phyloP scores from a whole-genome alignment of 1,284 basidiomycete genomes.

The Apiotrichum akiyoshidainum region DNA sequence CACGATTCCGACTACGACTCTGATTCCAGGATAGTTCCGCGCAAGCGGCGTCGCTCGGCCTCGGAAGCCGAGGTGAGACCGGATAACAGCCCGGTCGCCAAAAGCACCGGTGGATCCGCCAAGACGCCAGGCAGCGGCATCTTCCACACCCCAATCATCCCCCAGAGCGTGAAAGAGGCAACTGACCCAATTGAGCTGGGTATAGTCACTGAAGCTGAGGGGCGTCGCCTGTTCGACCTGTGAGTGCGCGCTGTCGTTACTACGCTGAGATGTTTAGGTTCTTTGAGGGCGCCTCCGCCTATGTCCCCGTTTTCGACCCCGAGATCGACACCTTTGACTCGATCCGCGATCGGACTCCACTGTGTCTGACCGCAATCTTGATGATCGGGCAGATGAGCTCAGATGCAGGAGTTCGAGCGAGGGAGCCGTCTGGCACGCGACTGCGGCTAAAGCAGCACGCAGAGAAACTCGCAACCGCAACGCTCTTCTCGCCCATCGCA shows the following conservation, averaged over 20 bases:
- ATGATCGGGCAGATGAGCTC: conserved; percentile 3
- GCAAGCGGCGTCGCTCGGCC: not conserved
- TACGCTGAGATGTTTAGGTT: conserved; percentile 47
- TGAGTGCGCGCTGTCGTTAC: not conserved
- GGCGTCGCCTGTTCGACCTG: not conserved
- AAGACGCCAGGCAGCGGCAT: too few relatives aligned
- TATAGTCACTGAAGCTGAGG: not conserved
- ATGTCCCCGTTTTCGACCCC: conserved; percentile 73
- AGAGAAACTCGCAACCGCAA: conserved; percentile 4
- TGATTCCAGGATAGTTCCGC: not conserved
- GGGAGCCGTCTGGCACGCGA: not conserved
- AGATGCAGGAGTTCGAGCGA: not conserved
- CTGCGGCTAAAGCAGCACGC: conserved; percentile 4
- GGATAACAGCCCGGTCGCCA: too few relatives aligned
- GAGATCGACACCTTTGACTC: conserved; percentile 68
- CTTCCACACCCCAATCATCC: too few relatives aligned
- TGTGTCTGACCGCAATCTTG: conserved; percentile 53
- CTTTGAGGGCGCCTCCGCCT: conserved; percentile 76
- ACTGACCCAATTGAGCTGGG: not conserved
- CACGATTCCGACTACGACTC: too few relatives aligned
- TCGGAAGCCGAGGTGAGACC: too few relatives aligned
- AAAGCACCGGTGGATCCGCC: too few relatives aligned
- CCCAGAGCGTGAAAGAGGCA: not conserved
- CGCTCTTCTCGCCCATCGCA: conserved; percentile 7
- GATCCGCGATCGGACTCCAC: conserved; percentile 73